Percentiles rank a stretch among this genome's conserved stretches.
These are phyloP conservation scores for Tilletia horrida DNA, from an alignment of 1,284 basidiomycete species.

Conservation along the genomic window DNA sequence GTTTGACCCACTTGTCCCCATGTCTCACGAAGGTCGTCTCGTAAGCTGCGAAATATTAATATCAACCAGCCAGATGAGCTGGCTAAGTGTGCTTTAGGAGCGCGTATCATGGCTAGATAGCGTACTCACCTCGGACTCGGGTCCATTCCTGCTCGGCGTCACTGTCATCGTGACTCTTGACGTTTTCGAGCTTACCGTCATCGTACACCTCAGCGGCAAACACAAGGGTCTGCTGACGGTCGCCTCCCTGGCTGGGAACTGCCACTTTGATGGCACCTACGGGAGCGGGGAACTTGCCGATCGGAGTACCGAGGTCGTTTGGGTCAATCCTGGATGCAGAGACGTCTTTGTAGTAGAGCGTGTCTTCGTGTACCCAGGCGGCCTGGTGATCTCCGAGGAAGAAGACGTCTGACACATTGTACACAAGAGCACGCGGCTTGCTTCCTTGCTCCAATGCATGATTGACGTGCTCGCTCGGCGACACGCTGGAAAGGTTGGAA, in stretches of 20 bases:
- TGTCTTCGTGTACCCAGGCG: constrained; percentile 10
- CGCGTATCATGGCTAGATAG: too few relatives aligned
- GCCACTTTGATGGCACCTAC: constrained; percentile 19
- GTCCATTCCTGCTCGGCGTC: constrained; percentile 26
- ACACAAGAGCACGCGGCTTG: background rate
- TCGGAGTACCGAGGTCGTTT: background rate
- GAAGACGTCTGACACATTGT: constrained; percentile 13
- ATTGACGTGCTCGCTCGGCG: background rate
- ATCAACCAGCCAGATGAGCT: background rate
- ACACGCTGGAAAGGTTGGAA: background rate
- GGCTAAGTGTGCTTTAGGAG: too few relatives aligned
- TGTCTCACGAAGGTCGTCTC: constrained; percentile 33
- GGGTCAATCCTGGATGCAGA: background rate
- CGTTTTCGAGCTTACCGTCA: constrained; percentile 30
- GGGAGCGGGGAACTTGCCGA: constrained; percentile 21
- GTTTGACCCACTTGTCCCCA: constrained; percentile 38
- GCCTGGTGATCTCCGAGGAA: constrained; percentile 14
- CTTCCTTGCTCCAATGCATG: background rate
- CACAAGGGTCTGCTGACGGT: constrained; percentile 23
- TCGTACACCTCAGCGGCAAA: constrained; percentile 38
- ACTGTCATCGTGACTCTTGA: constrained; percentile 25
- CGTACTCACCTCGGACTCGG: constrained; percentile 22
- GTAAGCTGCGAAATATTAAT: constrained; percentile 19
- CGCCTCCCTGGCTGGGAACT: background rate
- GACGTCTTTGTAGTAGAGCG: constrained; percentile 19